phyloP scores from a whole-genome alignment of 2,329 filamentous ascomycete genomes.

The Aspergillus niger region DNA sequence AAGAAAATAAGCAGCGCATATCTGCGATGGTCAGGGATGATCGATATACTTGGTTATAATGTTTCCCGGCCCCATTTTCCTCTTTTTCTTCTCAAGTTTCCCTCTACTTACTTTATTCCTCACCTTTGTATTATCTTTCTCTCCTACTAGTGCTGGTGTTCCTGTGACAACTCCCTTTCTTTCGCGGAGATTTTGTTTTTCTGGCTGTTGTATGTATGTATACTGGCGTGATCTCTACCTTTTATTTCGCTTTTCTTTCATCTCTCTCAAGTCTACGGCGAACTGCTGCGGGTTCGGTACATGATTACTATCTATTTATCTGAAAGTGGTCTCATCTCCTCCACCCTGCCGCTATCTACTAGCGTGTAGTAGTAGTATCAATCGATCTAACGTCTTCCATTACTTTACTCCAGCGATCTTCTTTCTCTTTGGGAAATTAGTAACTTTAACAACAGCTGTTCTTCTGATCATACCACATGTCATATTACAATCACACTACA shows the following conservation, averaged over 20 bases:
- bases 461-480: no score
- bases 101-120: conserved; percentile 6
- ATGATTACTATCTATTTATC: conserved; percentile 12
- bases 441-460: no score
- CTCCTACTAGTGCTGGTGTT: conserved; percentile 26
- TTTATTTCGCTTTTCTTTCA: no score
- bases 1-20: not conserved
- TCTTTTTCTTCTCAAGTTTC: conserved; percentile 14
- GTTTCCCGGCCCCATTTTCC: conserved; percentile 12
- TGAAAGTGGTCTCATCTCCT: not conserved
- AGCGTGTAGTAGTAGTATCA: not conserved
- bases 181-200: conserved; percentile 1
- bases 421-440: not conserved
- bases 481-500: not conserved
- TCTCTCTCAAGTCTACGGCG: conserved; percentile 14
- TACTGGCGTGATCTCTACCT: conserved; percentile 17
- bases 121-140: conserved; percentile 19
- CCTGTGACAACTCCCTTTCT: conserved; percentile 13
- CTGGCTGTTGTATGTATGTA: conserved; percentile 6
- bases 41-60: not conserved
- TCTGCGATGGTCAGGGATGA: not conserved
- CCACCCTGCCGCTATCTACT: not conserved
- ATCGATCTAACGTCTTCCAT: not conserved
- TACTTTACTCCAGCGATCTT: not conserved
- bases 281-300: conserved; percentile 3